phyloP scores from a whole-genome alignment of 1,284 basidiomycete species.

The Ustilago bromivora region DNA sequence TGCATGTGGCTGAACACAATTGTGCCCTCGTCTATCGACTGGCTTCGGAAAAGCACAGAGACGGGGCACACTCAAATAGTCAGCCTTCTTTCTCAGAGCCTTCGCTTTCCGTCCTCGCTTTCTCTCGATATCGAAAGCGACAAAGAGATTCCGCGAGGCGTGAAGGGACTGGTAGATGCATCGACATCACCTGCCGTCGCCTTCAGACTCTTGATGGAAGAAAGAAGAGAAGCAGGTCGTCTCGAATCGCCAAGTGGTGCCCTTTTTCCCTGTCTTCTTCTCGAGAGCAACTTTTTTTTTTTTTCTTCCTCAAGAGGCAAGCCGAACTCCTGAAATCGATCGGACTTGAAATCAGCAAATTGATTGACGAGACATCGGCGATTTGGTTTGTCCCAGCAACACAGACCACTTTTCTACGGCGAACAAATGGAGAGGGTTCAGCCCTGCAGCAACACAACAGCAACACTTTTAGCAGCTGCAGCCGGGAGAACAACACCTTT shows the following conservation, averaged over 20 bases:
- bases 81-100: constrained; percentile 45
- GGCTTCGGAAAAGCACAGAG: constrained; percentile 20
- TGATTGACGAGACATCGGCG: not conserved
- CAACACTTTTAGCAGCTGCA: not conserved
- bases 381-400: not conserved
- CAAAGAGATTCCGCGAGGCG: constrained; percentile 14
- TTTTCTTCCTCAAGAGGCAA: too few relatives aligned
- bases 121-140: not conserved
- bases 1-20: constrained; percentile 54
- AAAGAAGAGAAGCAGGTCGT: constrained; percentile 10
- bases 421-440: too few relatives aligned
- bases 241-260: not conserved
- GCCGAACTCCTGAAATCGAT: too few relatives aligned
- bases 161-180: constrained; percentile 51
- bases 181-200: constrained; percentile 36
- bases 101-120: constrained; percentile 34
- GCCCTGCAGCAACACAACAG: not conserved
- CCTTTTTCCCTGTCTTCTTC: not conserved
- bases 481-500: constrained; percentile 12
- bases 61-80: constrained; percentile 56
- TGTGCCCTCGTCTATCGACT: constrained; percentile 49
- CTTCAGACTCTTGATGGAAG: constrained; percentile 44
- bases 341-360: not conserved
- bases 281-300: not conserved
- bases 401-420: too few relatives aligned